Percentiles rank a stretch among this genome's conserved stretches.
Conservation (phyloP, 768 basidiomycete species). For the Sutorius australiensis region DNA sequence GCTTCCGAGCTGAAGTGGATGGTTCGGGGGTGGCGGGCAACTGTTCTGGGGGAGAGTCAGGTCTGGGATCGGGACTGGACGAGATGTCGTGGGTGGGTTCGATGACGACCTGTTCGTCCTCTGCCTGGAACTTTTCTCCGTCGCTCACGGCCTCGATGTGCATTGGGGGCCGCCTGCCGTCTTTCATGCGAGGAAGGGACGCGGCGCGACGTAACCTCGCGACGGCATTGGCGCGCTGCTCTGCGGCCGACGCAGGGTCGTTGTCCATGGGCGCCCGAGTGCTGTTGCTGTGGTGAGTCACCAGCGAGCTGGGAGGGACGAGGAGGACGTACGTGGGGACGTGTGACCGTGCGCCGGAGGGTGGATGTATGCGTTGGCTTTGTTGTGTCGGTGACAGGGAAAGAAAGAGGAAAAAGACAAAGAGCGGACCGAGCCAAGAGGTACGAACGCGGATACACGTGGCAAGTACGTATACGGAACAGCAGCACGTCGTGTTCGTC, state of each 20-base stretch:
- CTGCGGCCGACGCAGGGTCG: constrained; percentile 48
- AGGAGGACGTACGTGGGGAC: constrained; percentile 6
- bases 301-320: neutral
- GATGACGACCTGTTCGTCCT: constrained; percentile 29
- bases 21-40: constrained; percentile 40
- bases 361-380: constrained; percentile 14
- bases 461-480: constrained; percentile 1
- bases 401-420: neutral
- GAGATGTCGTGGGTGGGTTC: constrained; percentile 7
- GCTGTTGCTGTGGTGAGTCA: constrained; percentile 3
- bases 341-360: constrained; percentile 5
- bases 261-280: constrained; percentile 27
- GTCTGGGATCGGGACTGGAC: constrained; percentile 22
- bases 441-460: constrained; percentile 16
- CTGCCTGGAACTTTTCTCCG: constrained; percentile 57
- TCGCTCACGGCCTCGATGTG: constrained; percentile 80
- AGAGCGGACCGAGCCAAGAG: constrained; percentile 7
- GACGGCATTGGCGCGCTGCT: constrained; percentile 84
- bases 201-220: constrained; percentile 91
- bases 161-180: constrained; percentile 85
- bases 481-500: neutral
- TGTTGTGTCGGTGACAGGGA: neutral
- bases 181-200: constrained; percentile 87
- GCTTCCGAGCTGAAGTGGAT: constrained; percentile 45
- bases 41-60: constrained; percentile 28